A percentile compares a stretch with the other conserved stretches of the same genome.
These are phyloP conservation scores for Daldinia bambusicola DNA, from an alignment of 495 filamentous ascomycete genomes.

Conservation along the genomic window DNA sequence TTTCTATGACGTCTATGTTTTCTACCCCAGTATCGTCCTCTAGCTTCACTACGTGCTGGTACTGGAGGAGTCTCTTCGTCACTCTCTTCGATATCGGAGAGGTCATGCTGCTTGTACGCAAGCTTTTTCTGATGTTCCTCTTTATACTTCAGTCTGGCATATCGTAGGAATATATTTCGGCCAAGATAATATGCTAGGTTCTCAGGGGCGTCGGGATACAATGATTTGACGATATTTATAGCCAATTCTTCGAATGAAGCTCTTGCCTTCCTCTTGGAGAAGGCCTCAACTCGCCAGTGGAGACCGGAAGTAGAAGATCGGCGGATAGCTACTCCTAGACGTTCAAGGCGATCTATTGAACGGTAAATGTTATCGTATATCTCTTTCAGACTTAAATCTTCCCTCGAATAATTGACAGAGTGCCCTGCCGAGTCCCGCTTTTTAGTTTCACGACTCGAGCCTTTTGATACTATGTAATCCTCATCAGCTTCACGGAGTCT, in stretches of 20 bases:
- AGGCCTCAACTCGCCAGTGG: background rate
- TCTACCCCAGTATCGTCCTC: too few species aligned
- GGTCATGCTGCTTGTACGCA: background rate
- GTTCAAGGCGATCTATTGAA: slow-evolving; percentile 8
- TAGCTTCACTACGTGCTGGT: background rate
- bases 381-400: background rate
- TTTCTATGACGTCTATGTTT: too few species aligned
- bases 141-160: background rate
- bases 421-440: too few species aligned
- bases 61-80: background rate
- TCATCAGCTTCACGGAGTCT: too few species aligned
- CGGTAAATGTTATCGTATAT: background rate
- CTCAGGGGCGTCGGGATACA: background rate
- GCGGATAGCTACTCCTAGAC: slow-evolving; percentile 2
- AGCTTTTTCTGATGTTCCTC: slow-evolving; percentile 2
- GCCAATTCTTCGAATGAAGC: too few species aligned
- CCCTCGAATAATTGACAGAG: too few species aligned
- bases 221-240: background rate
- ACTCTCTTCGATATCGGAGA: background rate
- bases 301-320: background rate
- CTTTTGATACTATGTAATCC: too few species aligned
- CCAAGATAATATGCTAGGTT: background rate
- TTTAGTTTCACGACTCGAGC: too few species aligned
- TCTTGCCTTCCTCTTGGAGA: background rate
- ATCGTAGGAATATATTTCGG: background rate